Evolutionary conservation across 441 rosid species (phyloP), one percentile per base, ranked within the genome.

Genomic region (Gossypium laxum): DNA sequence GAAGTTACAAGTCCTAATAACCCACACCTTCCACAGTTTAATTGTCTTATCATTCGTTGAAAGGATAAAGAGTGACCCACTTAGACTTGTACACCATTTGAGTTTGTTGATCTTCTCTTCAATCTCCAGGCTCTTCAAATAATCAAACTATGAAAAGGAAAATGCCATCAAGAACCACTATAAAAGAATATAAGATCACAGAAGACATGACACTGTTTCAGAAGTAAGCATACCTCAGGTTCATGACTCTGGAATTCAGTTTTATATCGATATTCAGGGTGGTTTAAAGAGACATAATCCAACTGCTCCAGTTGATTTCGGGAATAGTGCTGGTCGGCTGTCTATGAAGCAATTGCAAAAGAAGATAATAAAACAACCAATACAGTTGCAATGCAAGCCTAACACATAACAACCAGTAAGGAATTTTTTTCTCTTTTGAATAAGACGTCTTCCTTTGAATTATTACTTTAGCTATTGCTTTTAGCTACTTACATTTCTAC

Each of bases 191-290:
- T 24, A 50, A 34, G n/a, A 38, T 8, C 24, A 38, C 12, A 62
- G 2, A 59, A 0, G 18, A 28, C 11, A 59, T 5, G 24, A 4
- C 4, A 18, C 8, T 38, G 48, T 38, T 34, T 38, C 22, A 5
- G 11, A 7, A 34, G 22, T 64, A 43, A 57, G 4, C 45, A 21
- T 51, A 86, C 93, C 93, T 85, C 90, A 26, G 93, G 89, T 81
- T 89, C 91, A 68, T 89, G 91, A 70, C 91, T 87, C 81, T 84
- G 89, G 81, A 89, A 89, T 72, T 89, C 93, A 1, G 88, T 83
- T 78, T 86, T 85, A 74, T 87, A 87, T 8, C 56, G 85, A 71
- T 85, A 87, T 59, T 76, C 83, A 14, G 89, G 90, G 61, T 77
- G 84, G 51, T 67, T 60, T 11, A 77, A 2, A 22, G 78, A 38